Base-by-base conservation (phyloP, 495 filamentous ascomycete species). In the Darksidea phi region DNA sequence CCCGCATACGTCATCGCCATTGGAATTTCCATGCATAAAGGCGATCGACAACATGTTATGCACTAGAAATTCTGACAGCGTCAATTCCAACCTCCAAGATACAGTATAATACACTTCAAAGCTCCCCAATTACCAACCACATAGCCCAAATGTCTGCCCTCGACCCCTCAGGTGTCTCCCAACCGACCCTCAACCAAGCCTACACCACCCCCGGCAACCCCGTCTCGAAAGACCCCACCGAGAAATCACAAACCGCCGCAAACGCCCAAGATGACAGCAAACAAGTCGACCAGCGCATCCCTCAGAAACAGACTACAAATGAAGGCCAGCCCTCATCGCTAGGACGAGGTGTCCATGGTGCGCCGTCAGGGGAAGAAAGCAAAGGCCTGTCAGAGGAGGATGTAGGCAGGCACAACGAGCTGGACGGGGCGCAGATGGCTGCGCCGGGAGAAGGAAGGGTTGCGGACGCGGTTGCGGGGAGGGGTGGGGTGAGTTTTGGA, bases 351-450 rank as follows among this genome's bases (percentile, higher is more conserved):
- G 61, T 77, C 23, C 64, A 62, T 13, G 74, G 74, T 51, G 70
- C 69, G 5, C 56, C 57, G 0, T 25, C 66, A 2, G 74, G 72
- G 20, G 73, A 75, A 57, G 71, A 75, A 23, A 26, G 58, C n/a
- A 58, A 55, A 32, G 72, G 67, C 2, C 25, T 62, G 26, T 66
- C 59, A 8, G 61, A 70, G 18, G 72, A 75, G 50, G 66, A 71
- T 47, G 63, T 73, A n/a, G 74, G 74, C 7, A 48, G 65, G 12
- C 66, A 71, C 42, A 66, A 72, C 6, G 73, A 75, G 66, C 61
- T 74, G 38, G 72, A 76, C 50, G 74, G 64, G 1, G 64, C 74
- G 49, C 72, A 76, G 59, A 72, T 78, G 70, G 68, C 54, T 10
- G 66, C 67, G 25, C 61, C 63, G 18, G 75, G 71, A 21, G 75